Percentiles rank a stretch among this genome's conserved stretches.
Conservation (phyloP, 768 basidiomycete genomes). For the Naganishia vaughanmartiniae region DNA sequence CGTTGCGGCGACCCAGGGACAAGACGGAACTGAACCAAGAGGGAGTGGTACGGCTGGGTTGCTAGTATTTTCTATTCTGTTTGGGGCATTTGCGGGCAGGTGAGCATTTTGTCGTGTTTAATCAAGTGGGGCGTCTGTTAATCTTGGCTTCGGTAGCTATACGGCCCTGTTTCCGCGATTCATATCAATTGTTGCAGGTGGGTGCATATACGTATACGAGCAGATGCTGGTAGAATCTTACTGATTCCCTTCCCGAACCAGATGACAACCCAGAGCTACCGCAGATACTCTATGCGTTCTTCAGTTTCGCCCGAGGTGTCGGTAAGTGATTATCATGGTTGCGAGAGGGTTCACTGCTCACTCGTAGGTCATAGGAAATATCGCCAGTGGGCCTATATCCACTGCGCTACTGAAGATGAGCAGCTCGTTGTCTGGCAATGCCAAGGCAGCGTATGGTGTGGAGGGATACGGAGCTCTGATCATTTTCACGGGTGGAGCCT, state of each 20-base stretch:
- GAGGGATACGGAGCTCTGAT: constrained; percentile 36
- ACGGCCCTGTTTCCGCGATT: constrained; percentile 37
- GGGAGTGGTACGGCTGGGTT: constrained; percentile 28
- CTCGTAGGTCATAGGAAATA: constrained; percentile 28
- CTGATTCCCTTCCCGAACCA: neutral
- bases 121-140: neutral
- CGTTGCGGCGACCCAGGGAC: neutral
- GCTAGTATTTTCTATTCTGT: constrained; percentile 34
- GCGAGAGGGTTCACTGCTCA: neutral
- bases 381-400: constrained; percentile 35
- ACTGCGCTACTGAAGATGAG: constrained; percentile 30
- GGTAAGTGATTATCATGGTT: neutral
- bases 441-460: constrained; percentile 37
- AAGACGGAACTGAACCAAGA: constrained; percentile 26
- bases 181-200: constrained; percentile 35
- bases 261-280: constrained; percentile 37
- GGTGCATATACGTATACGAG: neutral
- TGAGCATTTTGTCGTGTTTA: neutral
- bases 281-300: constrained; percentile 36
- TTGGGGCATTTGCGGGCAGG: constrained; percentile 30
- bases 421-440: constrained; percentile 21
- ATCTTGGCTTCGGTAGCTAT: constrained; percentile 24
- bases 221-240: neutral
- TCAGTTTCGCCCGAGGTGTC: constrained; percentile 35
- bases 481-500: constrained; percentile 34